Evolutionary conservation across 345 rosid species (phyloP).

Genomic region (Hibiscus syriacus): DNA sequence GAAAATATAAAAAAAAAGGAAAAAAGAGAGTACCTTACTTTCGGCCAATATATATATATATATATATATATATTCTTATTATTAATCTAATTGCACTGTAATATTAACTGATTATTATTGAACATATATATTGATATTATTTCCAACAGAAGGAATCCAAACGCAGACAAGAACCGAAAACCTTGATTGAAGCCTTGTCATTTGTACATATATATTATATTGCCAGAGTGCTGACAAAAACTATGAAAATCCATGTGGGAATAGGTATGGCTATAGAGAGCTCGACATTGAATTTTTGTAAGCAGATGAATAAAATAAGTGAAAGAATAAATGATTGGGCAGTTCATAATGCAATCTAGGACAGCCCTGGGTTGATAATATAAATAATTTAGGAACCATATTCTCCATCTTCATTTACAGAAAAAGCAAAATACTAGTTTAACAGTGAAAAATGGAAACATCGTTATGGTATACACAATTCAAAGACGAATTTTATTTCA

Average conservation of each 20-base stretch:
- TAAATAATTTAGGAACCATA: not conserved
- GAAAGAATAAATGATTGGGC: conserved; percentile 38
- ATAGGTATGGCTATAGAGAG: not conserved
- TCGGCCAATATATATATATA: not conserved
- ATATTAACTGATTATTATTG: too few species aligned
- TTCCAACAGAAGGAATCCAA: not conserved
- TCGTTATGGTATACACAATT: too few species aligned
- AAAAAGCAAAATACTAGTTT: too few species aligned
- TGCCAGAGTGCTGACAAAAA: not conserved
- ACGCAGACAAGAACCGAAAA: not conserved
- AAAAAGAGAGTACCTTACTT: too few species aligned
- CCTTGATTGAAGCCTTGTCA: not conserved
- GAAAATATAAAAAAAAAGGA: too few species aligned
- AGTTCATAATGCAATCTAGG: conserved; percentile 48
- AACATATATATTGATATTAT: too few species aligned
- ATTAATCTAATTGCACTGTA: too few species aligned
- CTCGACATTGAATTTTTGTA: not conserved
- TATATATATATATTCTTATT: too few species aligned
- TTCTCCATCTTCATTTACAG: not conserved
- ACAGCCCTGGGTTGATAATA: conserved; percentile 6
- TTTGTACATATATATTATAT: not conserved
- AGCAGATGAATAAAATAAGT: conserved; percentile 3
- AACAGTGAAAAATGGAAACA: too few species aligned
- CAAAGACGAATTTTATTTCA: not conserved
- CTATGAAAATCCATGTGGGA: not conserved